Evolutionary conservation across 2,329 filamentous ascomycete species (phyloP).

Genomic region (Westerdykella ornata): DNA sequence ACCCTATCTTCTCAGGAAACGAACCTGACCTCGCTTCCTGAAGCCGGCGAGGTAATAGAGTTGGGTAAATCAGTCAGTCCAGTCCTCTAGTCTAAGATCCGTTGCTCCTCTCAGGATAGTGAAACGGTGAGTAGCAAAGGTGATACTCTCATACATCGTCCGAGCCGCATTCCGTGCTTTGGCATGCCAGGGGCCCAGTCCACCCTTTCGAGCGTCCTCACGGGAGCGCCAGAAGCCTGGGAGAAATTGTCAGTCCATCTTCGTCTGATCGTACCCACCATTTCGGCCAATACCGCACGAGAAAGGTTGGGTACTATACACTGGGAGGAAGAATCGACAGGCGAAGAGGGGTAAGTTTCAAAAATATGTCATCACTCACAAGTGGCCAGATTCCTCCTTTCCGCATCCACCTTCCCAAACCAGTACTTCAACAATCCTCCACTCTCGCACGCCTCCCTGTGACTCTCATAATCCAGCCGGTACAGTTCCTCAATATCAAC

Average conservation of each 20-base stretch:
- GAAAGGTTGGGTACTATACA: no score
- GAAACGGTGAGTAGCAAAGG: conserved; percentile 43
- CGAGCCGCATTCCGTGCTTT: conserved; percentile 46
- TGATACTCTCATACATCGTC: conserved; percentile 42
- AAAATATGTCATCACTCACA: conserved; percentile 34
- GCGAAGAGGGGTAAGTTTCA: background rate
- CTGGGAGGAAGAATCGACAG: no score
- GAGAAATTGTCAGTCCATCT: conserved; percentile 9
- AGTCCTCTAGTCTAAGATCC: conserved; percentile 48
- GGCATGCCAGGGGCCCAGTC: conserved; percentile 51
- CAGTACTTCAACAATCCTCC: conserved; percentile 89
- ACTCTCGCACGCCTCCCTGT: conserved; percentile 69
- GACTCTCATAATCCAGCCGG: conserved; percentile 68
- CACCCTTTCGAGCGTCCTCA: conserved; percentile 55
- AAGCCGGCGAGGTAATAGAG: no score
- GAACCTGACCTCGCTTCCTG: no score
- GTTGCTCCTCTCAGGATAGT: conserved; percentile 59
- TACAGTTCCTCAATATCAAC: conserved; percentile 64
- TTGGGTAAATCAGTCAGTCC: conserved; percentile 9
- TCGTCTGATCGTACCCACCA: no score
- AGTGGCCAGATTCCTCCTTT: conserved; percentile 74
- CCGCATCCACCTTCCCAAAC: conserved; percentile 68
- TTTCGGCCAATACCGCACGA: no score
- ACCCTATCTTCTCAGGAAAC: no score
- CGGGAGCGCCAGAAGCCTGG: conserved; percentile 60